Base-by-base conservation (phyloP, 164 flowering plant species). In the Litsea cubeba region DNA sequence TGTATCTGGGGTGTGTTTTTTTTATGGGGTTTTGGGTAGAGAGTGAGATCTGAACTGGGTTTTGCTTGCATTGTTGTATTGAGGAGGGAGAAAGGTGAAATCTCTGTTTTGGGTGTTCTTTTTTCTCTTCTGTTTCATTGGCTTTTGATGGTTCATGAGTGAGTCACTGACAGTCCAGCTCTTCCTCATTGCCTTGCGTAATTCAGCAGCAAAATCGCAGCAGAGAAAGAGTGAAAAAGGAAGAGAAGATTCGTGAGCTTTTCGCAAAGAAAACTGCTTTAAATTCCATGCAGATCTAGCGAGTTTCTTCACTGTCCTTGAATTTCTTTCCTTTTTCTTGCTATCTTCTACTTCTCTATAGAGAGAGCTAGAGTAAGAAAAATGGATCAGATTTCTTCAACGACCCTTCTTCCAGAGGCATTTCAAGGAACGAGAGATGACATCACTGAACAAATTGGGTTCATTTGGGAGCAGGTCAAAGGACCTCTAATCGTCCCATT, bases 401-500 rank as follows among this genome's bases (percentile, higher is more conserved):
- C 86, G 2, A 66, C 78, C 1, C 60, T 85, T 12, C 82, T 90
- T 4, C 91, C 92, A 0, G 90, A 89, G 46, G 17, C 89, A 0
- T 84, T 90, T 46, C 83, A 78, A 65, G 85, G 82, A 11, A 65
- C 81, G 11, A 80, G 88, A 63, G 82, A 77, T 12, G 94, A 94
- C 70, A 75, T 89, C 30, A 72, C 82, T 2, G 88, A 80, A 11
- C 93, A 91, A 79, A 40, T 92, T 17, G 83, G 88, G 15, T 22
- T 87, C 70, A 70, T 87, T 14, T 94, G 95, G 95, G 87, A 87
- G 73, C 83, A 85, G 40, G 80, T 90, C 62, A 91, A 84, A 79
- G 86, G 84, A 28, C 92, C 94, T 69, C 72, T 93, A 76, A 87
- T 95, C 24, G 91, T 95, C 4, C 99, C 99, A 1, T 12, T 93